Percentiles rank a stretch among this genome's conserved stretches.
Conservation (phyloP, 345 rosid species). For the Eutrema japonicum region DNA sequence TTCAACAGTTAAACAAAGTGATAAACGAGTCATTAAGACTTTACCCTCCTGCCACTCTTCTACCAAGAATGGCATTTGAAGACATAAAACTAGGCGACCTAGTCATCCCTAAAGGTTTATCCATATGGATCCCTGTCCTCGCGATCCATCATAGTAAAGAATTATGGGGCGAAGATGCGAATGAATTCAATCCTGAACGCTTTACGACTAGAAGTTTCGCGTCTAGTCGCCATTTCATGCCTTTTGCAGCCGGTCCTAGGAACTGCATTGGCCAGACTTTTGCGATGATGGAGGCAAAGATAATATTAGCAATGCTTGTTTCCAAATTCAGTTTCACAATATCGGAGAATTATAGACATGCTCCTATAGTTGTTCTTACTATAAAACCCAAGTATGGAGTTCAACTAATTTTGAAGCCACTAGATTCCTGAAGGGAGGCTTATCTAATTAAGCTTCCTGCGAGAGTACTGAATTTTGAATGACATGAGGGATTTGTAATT, state of each 20-base stretch:
- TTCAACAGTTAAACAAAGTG: slow-evolving; percentile 74
- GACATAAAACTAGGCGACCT: slow-evolving; percentile 82
- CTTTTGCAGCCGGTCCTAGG: slow-evolving; percentile 82
- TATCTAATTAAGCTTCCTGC: slow-evolving; percentile 7
- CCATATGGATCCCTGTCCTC: slow-evolving; percentile 92
- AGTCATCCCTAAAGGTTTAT: slow-evolving; percentile 80
- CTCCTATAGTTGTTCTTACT: slow-evolving; percentile 72
- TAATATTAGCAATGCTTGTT: slow-evolving; percentile 70
- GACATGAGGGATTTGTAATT: slow-evolving; percentile 23
- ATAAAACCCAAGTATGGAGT: slow-evolving; percentile 82
- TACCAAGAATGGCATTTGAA: slow-evolving; percentile 93
- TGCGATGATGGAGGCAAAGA: slow-evolving; percentile 87
- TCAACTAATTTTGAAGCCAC: slow-evolving; percentile 60
- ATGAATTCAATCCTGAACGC: slow-evolving; percentile 83
- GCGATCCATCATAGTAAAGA: slow-evolving; percentile 89
- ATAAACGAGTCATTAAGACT: slow-evolving; percentile 88
- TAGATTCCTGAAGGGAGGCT: slow-evolving; percentile 31
- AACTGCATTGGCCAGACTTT: slow-evolving; percentile 79
- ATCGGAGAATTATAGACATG: slow-evolving; percentile 70
- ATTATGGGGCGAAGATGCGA: slow-evolving; percentile 88
- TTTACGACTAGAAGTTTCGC: slow-evolving; percentile 56
- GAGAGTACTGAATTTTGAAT: slow-evolving; percentile 22
- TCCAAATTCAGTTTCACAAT: slow-evolving; percentile 60
- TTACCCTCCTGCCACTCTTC: slow-evolving; percentile 86
- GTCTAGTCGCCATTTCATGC: slow-evolving; percentile 67